Evolutionary conservation across 2,329 filamentous ascomycete genomes (phyloP).

Genomic region (Venturia oleaginea): DNA sequence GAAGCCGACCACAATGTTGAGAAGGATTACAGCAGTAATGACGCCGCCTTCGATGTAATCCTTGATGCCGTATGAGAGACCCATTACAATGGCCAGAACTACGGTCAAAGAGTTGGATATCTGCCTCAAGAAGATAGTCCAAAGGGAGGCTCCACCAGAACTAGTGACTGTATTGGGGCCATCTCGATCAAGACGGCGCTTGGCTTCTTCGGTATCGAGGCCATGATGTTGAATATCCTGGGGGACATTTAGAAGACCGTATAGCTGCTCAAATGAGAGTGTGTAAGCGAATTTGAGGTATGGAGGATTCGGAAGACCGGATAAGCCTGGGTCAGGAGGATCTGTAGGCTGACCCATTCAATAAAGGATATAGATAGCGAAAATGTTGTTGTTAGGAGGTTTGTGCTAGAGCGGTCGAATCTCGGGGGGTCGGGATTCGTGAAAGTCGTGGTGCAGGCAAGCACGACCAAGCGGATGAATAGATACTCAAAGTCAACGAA

Average conservation of each 20-base stretch:
- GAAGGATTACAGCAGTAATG: slow-evolving; percentile 54
- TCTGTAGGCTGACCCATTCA: background rate
- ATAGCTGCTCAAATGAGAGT: background rate
- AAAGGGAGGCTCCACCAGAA: slow-evolving; percentile 61
- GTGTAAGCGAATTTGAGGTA: background rate
- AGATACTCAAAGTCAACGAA: background rate
- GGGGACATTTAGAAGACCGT: background rate
- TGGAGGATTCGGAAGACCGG: background rate
- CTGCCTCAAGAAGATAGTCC: slow-evolving; percentile 68
- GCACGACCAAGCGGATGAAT: background rate
- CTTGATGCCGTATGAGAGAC: slow-evolving; percentile 52
- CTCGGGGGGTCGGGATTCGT: background rate
- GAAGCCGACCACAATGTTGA: slow-evolving; percentile 57
- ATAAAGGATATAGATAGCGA: background rate
- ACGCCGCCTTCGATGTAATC: slow-evolving; percentile 57
- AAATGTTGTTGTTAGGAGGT: background rate
- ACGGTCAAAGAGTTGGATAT: slow-evolving; percentile 69
- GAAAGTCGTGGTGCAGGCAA: background rate
- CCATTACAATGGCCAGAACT: slow-evolving; percentile 65
- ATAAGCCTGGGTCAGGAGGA: background rate
- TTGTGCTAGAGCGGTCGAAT: background rate
- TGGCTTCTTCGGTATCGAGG: slow-evolving; percentile 53
- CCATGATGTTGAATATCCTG: slow-evolving; percentile 38
- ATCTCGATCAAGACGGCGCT: slow-evolving; percentile 55
- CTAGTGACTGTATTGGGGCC: slow-evolving; percentile 64